A percentile compares a stretch with the other conserved stretches of the same genome.
These are phyloP conservation scores for Cardamine resedifolia DNA, from an alignment of 345 rosid species.

Conservation along the genomic window DNA sequence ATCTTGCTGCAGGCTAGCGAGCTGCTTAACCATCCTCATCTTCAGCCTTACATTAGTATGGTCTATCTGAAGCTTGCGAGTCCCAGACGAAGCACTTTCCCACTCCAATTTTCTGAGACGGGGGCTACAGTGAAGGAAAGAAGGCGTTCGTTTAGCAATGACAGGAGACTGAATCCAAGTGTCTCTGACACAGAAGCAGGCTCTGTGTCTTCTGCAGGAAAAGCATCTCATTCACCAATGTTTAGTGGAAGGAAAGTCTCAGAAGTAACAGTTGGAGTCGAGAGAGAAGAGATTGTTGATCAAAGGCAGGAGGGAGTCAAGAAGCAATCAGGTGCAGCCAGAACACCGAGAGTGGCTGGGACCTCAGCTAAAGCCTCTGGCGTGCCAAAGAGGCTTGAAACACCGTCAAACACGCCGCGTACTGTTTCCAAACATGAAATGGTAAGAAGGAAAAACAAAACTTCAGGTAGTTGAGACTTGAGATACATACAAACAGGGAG, in stretches of 20 bases:
- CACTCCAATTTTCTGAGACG: constrained; percentile 42
- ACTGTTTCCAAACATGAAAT: constrained; percentile 42
- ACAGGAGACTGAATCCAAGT: constrained; percentile 70
- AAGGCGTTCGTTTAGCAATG: constrained; percentile 67
- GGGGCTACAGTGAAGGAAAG: constrained; percentile 42
- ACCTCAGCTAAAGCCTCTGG: constrained; percentile 39
- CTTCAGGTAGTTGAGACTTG: constrained; percentile 4
- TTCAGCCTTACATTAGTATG: constrained; percentile 69
- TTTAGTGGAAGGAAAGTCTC: constrained; percentile 44
- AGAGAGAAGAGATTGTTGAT: constrained; percentile 42
- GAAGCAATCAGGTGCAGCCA: constrained; percentile 39
- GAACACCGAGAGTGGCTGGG: constrained; percentile 46
- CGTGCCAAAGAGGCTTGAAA: constrained; percentile 44
- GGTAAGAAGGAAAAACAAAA: constrained; percentile 15
- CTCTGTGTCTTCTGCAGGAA: constrained; percentile 50
- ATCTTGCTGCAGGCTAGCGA: constrained; percentile 69
- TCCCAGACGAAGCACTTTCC: constrained; percentile 56
- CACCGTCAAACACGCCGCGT: constrained; percentile 46
- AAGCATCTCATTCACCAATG: constrained; percentile 47
- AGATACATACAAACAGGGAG: constrained; percentile 1
- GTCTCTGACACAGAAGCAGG: constrained; percentile 60
- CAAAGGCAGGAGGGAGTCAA: constrained; percentile 34
- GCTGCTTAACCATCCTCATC: constrained; percentile 82
- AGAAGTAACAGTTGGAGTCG: constrained; percentile 51
- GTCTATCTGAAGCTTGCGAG: constrained; percentile 67